Percentiles rank a stretch among this genome's conserved stretches.
phyloP scores from a whole-genome alignment of 1,139 yeast species.

The Candida glucosophila region DNA sequence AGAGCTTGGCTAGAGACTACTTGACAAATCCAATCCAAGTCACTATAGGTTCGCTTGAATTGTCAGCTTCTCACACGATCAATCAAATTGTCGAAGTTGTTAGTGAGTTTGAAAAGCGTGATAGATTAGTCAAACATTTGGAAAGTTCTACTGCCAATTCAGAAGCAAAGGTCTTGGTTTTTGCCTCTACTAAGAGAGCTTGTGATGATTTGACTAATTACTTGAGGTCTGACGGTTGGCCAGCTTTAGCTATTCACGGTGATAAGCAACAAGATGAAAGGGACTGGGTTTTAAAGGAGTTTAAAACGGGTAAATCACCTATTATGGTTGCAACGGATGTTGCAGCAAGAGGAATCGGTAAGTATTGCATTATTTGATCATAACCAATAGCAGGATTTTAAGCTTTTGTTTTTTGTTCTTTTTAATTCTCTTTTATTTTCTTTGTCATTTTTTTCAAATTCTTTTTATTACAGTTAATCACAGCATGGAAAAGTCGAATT shows the following conservation, averaged over 20 bases:
- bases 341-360: conserved; percentile 99
- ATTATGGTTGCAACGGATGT: conserved; percentile 99
- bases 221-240: conserved; percentile 97
- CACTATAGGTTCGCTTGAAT: conserved; percentile 89
- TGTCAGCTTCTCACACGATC: conserved; percentile 93
- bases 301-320: conserved; percentile 86
- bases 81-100: conserved; percentile 90
- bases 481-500: no score
- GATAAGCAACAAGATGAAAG: conserved; percentile 97
- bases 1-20: conserved; percentile 84
- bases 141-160: conserved; percentile 75
- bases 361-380: no score
- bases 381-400: no score
- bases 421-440: no score
- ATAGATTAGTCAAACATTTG: conserved; percentile 76
- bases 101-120: conserved; percentile 88
- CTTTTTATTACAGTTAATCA: no score
- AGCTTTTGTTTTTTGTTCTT: no score
- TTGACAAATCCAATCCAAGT: conserved; percentile 92
- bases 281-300: conserved; percentile 95
- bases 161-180: conserved; percentile 72
- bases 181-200: conserved; percentile 92
- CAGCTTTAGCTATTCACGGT: conserved; percentile 98
- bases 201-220: conserved; percentile 93
- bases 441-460: no score